Evolutionary conservation across 2,329 filamentous ascomycete genomes (phyloP), one percentile per base, ranked within the genome.

Genomic region (Lachnellula occidentalis): DNA sequence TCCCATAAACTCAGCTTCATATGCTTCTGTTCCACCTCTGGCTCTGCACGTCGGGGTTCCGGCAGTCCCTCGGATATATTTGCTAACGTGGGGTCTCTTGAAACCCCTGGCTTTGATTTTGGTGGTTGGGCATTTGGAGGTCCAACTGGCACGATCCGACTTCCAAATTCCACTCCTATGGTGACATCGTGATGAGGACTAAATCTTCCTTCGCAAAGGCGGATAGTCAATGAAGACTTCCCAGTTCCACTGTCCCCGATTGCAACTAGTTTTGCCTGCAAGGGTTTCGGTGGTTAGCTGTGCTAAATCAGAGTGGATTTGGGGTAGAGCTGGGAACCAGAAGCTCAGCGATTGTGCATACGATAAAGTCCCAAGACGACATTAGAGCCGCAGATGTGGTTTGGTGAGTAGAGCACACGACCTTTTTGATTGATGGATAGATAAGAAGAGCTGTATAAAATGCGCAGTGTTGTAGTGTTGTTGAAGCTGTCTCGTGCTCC

Each of bases 1-100:
- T 96, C 92, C 92, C 92, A 97, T 11, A 97, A 78, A 45, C 86
- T 90, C 5, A 96, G 80, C 73, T 96, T 96, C 91, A 96, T 96
- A 74, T 92, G 87, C 66, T 83, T 86, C 70, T 86, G 83, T 31
- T 73, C 74, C 6, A 68, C 65, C 14, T 66, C 58, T 41, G 55
- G 55, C 41, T 64, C 61, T 19, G 54, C 50, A 36, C 73, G 71
- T 11, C 73, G 78, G n/a, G 82, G 80, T 14, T 79, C 74, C 17
- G 80, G 80, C 4, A 83, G 74, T 45, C 80, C 79, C 39, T 67
- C 66, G 9, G 68, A 63, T 24, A 64, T 52, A 52, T 63, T 59
- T 49, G 67, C 58, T 62, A 59, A 54, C 34, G 61, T 57, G 11
- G 62, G 50, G 48, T 63, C 61, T 49, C 58, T 53, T 1, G 61